Percentiles rank a stretch among this genome's conserved stretches.
Conservation (phyloP, 768 basidiomycete genomes). For the Tylopilus rubrobrunneus region DNA sequence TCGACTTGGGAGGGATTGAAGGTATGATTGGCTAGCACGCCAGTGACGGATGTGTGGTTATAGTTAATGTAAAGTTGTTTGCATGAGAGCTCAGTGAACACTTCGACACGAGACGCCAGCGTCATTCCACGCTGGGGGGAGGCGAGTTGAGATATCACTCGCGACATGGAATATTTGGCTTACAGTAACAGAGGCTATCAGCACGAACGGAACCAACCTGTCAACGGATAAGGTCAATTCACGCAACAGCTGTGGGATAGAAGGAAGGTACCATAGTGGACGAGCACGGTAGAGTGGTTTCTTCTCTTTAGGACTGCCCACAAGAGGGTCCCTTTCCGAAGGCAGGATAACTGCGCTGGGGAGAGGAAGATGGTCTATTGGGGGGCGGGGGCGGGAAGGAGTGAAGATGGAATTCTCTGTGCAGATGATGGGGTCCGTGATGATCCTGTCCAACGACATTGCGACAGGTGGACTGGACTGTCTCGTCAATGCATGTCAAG, state of each 20-base stretch:
- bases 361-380: constrained; percentile 18
- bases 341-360: constrained; percentile 11
- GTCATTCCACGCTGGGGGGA: constrained; percentile 68
- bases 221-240: constrained; percentile 5
- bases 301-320: constrained; percentile 26
- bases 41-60: constrained; percentile 30
- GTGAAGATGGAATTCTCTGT: constrained; percentile 31
- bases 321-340: constrained; percentile 33
- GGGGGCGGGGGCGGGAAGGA: constrained; percentile 16
- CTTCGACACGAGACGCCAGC: constrained; percentile 72
- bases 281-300: constrained; percentile 50
- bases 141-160: neutral
- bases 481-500: constrained; percentile 6
- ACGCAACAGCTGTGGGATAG: neutral
- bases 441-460: constrained; percentile 30
- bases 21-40: neutral
- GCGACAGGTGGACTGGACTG: neutral
- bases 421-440: constrained; percentile 33
- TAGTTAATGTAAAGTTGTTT: constrained; percentile 47
- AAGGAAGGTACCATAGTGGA: constrained; percentile 40
- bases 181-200: constrained; percentile 65
- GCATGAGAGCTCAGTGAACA: constrained; percentile 77
- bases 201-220: constrained; percentile 72
- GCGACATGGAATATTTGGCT: constrained; percentile 18
- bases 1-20: constrained; percentile 4